phyloP scores from a whole-genome alignment of 176 grass and related monocot genomes.

The Eleusine coracana region DNA sequence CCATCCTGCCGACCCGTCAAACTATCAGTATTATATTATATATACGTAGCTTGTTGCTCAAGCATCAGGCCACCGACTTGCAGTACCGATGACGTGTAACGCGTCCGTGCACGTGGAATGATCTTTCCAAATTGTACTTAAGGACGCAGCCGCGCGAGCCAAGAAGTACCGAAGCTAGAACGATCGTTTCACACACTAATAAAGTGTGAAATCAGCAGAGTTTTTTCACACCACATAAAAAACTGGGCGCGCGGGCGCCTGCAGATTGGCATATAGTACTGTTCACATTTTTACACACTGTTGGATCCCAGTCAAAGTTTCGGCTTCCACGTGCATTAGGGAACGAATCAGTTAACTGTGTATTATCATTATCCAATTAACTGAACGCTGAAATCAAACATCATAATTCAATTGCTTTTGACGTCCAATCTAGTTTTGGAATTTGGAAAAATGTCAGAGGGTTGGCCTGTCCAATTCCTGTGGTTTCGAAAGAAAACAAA shows the following conservation, averaged over 20 bases:
- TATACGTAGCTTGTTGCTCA: not conserved
- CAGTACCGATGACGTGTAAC: not conserved
- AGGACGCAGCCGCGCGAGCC: not conserved
- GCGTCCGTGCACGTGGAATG: slow-evolving; percentile 1
- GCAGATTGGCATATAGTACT: not conserved
- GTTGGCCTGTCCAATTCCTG: not conserved
- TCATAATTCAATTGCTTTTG: not conserved
- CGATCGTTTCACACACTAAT: not conserved
- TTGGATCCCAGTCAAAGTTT: not conserved
- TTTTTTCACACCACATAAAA: not conserved
- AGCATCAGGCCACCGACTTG: not conserved
- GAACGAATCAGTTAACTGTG: not conserved
- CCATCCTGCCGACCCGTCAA: not conserved
- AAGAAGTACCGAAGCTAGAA: not conserved
- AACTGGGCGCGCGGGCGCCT: not conserved
- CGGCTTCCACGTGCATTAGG: not conserved
- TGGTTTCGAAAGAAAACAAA: not conserved
- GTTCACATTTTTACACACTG: not conserved
- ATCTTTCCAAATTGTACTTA: not conserved
- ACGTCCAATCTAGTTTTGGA: not conserved
- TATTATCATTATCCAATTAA: not conserved
- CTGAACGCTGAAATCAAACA: not conserved
- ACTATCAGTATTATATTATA: not conserved
- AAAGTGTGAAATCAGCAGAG: not conserved
- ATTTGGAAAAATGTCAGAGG: not conserved